Percentiles rank a stretch among this genome's conserved stretches.
phyloP scores from a whole-genome alignment of 352 stramenopile species.

The Peronospora belbahrii region DNA sequence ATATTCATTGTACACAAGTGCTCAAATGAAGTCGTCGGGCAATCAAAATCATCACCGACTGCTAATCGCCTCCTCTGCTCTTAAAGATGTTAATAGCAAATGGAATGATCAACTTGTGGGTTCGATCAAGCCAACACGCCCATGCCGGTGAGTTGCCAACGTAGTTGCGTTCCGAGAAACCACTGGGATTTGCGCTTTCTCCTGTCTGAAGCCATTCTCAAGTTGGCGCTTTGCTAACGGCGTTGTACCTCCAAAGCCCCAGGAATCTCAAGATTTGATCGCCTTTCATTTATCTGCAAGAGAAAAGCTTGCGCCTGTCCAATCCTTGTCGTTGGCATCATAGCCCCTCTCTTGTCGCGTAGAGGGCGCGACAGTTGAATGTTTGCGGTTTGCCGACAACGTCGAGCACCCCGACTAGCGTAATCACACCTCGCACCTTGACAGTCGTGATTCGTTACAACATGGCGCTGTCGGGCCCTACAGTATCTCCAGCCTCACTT shows the following conservation, averaged over 20 bases:
- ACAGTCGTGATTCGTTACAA: slow-evolving; percentile 8
- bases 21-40: no score
- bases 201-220: no score
- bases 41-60: no score
- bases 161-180: no score
- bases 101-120: no score
- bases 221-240: slow-evolving; percentile 6
- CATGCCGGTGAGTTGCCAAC: no score
- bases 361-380: slow-evolving; percentile 26
- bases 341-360: slow-evolving; percentile 19
- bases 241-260: slow-evolving; percentile 4
- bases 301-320: slow-evolving; percentile 14
- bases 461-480: slow-evolving; percentile 16
- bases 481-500: slow-evolving; percentile 14
- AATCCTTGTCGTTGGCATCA: slow-evolving; percentile 10
- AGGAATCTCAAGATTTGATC: slow-evolving; percentile 12
- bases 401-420: slow-evolving; percentile 10
- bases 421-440: slow-evolving; percentile 13
- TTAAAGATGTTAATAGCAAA: no score
- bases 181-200: no score
- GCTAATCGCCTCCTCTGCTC: no score
- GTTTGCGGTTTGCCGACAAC: slow-evolving; percentile 14
- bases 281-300: no score
- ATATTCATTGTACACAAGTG: no score
- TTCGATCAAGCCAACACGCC: no score